Percentiles rank a stretch among this genome's conserved stretches.
phyloP scores from a whole-genome alignment of 768 basidiomycete genomes.

The Boletus sensibilis region DNA sequence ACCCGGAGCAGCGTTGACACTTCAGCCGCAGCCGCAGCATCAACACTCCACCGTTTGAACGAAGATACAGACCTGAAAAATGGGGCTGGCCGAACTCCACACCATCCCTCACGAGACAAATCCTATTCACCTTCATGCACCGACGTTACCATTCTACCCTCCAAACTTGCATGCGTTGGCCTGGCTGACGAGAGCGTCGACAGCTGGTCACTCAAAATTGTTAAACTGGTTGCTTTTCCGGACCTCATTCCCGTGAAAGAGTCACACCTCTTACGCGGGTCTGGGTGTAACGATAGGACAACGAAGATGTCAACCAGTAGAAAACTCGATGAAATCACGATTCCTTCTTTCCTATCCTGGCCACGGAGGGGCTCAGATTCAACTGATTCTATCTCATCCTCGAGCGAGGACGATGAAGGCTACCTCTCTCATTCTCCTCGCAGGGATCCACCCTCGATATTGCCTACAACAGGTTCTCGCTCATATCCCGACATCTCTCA shows the following conservation, averaged over 20 bases:
- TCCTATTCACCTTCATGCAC: constrained; percentile 55
- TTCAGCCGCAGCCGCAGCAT: constrained; percentile 14
- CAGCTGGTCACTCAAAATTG: constrained; percentile 72
- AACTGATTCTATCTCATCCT: constrained; percentile 28
- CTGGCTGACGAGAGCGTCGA: constrained; percentile 66
- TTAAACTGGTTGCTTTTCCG: constrained; percentile 75
- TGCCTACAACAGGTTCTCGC: constrained; percentile 38
- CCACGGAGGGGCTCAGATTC: constrained; percentile 22
- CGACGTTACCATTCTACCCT: constrained; percentile 61
- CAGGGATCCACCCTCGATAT: constrained; percentile 35
- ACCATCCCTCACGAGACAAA: constrained; percentile 33
- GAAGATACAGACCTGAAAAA: constrained; percentile 3
- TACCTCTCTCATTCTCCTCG: constrained; percentile 61
- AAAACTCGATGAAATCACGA: constrained; percentile 12
- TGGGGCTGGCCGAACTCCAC: not conserved
- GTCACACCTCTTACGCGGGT: constrained; percentile 5
- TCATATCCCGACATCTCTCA: constrained; percentile 44
- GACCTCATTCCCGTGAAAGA: constrained; percentile 53
- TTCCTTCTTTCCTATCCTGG: constrained; percentile 25
- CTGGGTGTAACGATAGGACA: constrained; percentile 2
- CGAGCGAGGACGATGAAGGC: constrained; percentile 44
- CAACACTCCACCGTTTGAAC: constrained; percentile 8
- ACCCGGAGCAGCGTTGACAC: constrained; percentile 42
- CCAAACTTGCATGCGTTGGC: constrained; percentile 76
- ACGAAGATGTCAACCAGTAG: constrained; percentile 4